phyloP scores from a whole-genome alignment of 2,329 filamentous ascomycete species.

The Alternaria sp. region DNA sequence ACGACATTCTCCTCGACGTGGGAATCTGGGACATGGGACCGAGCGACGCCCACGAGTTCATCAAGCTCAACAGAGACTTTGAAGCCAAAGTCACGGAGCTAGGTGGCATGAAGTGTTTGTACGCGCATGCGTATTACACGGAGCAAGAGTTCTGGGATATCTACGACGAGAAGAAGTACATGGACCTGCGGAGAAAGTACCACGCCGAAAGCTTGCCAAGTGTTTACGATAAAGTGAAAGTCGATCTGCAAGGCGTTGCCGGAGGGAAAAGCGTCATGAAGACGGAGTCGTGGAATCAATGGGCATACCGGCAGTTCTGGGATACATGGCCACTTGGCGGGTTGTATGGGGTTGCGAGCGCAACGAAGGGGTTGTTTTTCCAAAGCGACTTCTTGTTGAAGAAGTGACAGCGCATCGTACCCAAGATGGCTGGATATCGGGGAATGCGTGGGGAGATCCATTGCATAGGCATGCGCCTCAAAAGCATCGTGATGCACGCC shows the following conservation, averaged over 20 bases:
- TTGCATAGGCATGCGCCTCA: neutral
- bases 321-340: constrained; percentile 47
- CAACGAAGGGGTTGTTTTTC: constrained; percentile 41
- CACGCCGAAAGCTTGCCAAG: constrained; percentile 66
- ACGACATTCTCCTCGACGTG: constrained; percentile 49
- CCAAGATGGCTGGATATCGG: neutral
- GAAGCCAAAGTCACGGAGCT: constrained; percentile 73
- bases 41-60: constrained; percentile 61
- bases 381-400: constrained; percentile 44
- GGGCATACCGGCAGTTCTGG: constrained; percentile 38
- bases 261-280: constrained; percentile 13
- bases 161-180: constrained; percentile 68
- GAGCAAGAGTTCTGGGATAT: constrained; percentile 73
- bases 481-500: neutral
- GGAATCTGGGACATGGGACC: constrained; percentile 83
- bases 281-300: constrained; percentile 34
- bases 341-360: constrained; percentile 48
- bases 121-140: constrained; percentile 84
- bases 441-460: constrained; percentile 1
- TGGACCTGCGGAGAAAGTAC: constrained; percentile 68
- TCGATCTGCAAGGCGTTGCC: constrained; percentile 49
- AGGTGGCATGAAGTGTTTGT: constrained; percentile 84
- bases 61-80: constrained; percentile 72
- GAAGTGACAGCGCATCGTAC: constrained; percentile 16
- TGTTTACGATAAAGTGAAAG: constrained; percentile 71